These are phyloP conservation scores for Candida montana DNA, from an alignment of 805 yeast genomes.

Conservation along the genomic window DNA sequence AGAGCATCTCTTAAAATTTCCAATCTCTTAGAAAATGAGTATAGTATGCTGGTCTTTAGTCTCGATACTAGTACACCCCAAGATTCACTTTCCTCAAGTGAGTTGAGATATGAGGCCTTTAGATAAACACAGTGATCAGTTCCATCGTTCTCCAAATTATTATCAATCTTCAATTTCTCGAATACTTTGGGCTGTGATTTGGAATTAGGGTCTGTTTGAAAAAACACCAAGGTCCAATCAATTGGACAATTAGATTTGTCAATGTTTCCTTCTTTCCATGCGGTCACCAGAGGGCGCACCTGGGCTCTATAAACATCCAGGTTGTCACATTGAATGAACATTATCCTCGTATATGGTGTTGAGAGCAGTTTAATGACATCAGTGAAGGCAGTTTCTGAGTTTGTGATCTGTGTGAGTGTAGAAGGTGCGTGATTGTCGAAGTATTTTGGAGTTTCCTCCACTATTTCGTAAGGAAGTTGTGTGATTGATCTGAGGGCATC, in stretches of 20 bases:
- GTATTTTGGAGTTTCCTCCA: slow-evolving; percentile 50
- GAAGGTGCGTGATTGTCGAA: slow-evolving; percentile 15
- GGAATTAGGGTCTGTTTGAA: slow-evolving; percentile 33
- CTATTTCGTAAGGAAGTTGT: slow-evolving; percentile 44
- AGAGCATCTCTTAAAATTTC: slow-evolving; percentile 8
- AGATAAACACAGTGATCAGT: slow-evolving; percentile 34
- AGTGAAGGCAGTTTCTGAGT: slow-evolving; percentile 1
- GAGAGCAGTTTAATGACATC: slow-evolving; percentile 7
- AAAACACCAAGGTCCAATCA: slow-evolving; percentile 58
- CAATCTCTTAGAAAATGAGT: slow-evolving; percentile 48
- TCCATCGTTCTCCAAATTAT: slow-evolving; percentile 25
- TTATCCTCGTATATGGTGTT: slow-evolving; percentile 55
- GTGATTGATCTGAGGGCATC: slow-evolving; percentile 63
- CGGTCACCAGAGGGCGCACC: slow-evolving; percentile 74
- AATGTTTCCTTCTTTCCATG: slow-evolving; percentile 59
- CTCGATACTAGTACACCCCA: slow-evolving; percentile 43
- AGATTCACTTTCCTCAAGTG: slow-evolving; percentile 38
- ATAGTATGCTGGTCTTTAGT: slow-evolving; percentile 45
- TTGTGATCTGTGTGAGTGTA: neutral
- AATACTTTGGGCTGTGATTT: slow-evolving; percentile 42
- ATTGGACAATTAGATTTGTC: slow-evolving; percentile 39
- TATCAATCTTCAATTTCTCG: slow-evolving; percentile 53
- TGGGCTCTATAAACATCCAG: slow-evolving; percentile 73
- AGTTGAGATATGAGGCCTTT: slow-evolving; percentile 20
- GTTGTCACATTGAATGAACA: slow-evolving; percentile 61